Percentiles rank a stretch among this genome's conserved stretches.
Conservation (phyloP, 306 rosid species). For the Parietaria judaica region DNA sequence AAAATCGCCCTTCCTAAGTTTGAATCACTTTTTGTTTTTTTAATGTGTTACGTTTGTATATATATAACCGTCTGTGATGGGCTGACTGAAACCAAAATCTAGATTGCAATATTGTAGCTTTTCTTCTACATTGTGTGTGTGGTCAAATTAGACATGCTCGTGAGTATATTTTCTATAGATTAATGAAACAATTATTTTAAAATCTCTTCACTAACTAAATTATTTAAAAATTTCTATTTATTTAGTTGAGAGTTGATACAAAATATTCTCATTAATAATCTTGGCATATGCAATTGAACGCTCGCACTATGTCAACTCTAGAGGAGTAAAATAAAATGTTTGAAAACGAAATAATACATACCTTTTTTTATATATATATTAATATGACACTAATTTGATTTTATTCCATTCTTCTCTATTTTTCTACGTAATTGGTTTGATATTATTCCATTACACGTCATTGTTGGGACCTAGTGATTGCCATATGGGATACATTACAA, state of each 20-base stretch:
- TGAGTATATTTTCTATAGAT: not conserved
- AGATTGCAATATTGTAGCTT: not conserved
- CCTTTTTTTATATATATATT: slow-evolving; percentile 3
- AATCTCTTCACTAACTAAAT: not conserved
- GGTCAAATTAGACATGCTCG: not conserved
- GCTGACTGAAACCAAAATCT: not conserved
- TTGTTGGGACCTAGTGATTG: not conserved
- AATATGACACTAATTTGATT: not conserved
- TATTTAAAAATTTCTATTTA: not conserved
- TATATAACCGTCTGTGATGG: not conserved
- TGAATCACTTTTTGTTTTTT: not conserved
- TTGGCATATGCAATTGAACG: not conserved
- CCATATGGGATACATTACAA: not conserved
- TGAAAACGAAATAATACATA: slow-evolving; percentile 10
- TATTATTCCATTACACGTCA: slow-evolving; percentile 13
- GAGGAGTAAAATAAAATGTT: slow-evolving; percentile 9
- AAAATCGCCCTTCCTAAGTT: too few species aligned
- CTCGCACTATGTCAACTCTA: not conserved
- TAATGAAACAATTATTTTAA: not conserved
- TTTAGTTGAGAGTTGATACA: not conserved
- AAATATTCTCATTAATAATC: not conserved
- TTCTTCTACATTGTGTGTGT: not conserved
- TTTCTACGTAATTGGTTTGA: not conserved
- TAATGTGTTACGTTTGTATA: not conserved
- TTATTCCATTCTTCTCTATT: slow-evolving; percentile 7